A percentile compares a stretch with the other conserved stretches of the same genome.
These are phyloP conservation scores for Vaccinium corymbosum DNA, from an alignment of 148 eudicot species.

Conservation along the genomic window DNA sequence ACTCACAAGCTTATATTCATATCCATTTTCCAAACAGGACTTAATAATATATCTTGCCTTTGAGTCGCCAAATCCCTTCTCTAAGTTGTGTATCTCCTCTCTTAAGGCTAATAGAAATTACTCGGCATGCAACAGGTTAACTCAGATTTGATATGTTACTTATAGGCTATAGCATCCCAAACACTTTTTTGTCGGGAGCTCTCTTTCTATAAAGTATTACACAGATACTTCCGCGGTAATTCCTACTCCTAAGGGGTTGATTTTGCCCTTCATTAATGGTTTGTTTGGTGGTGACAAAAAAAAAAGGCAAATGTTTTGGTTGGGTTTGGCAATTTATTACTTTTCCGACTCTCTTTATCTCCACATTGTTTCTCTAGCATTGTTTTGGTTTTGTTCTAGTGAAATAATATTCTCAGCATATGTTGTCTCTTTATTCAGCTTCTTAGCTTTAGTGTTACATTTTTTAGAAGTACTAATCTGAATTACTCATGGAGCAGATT, in stretches of 20 bases:
- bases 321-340: background rate
- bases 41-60: background rate
- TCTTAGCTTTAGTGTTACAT: background rate
- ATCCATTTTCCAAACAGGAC: background rate
- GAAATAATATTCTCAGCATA: background rate
- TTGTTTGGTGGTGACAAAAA: background rate
- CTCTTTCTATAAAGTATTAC: background rate
- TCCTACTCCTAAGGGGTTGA: background rate
- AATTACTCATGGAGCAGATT: constrained; percentile 49
- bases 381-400: background rate
- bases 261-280: background rate
- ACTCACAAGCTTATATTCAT: background rate
- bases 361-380: constrained; percentile 8
- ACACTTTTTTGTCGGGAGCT: background rate
- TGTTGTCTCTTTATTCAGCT: constrained; percentile 7
- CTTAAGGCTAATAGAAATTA: background rate
- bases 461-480: background rate
- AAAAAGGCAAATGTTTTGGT: background rate
- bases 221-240: background rate
- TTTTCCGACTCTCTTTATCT: background rate
- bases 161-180: background rate
- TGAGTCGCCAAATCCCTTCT: background rate
- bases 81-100: background rate
- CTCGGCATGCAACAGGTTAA: background rate
- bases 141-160: background rate